Evolutionary conservation across 352 stramenopile species (phyloP).

Genomic region (Plasmopara viticola): DNA sequence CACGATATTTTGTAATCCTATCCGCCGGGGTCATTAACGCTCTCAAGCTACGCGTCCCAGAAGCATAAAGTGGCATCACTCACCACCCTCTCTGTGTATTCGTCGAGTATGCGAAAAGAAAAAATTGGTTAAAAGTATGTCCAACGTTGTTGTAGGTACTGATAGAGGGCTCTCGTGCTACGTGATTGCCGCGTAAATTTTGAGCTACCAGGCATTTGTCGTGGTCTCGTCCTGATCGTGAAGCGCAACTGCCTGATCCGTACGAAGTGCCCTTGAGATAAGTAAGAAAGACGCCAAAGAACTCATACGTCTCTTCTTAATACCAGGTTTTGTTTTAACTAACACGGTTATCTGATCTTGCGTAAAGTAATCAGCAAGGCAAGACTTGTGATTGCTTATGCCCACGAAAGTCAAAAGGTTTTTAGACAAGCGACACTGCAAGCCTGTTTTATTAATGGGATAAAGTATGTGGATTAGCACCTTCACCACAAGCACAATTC

Average conservation of each 20-base stretch:
- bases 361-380: too few relatives aligned
- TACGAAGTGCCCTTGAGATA: too few relatives aligned
- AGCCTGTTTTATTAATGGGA: too few relatives aligned
- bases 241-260: conserved; percentile 55
- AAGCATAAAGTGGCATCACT: conserved; percentile 12
- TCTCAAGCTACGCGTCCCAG: conserved; percentile 4
- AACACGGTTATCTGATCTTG: too few relatives aligned
- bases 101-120: conserved; percentile 46
- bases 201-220: conserved; percentile 73
- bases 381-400: too few relatives aligned
- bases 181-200: conserved; percentile 66
- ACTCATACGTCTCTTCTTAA: too few relatives aligned
- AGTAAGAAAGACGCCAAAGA: too few relatives aligned
- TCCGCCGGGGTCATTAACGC: conserved; percentile 6
- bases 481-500: too few relatives aligned
- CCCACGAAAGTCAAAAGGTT: too few relatives aligned
- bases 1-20: conserved; percentile 73
- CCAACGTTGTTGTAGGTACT: conserved; percentile 30
- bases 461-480: too few relatives aligned
- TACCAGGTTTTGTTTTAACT: too few relatives aligned
- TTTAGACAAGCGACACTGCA: too few relatives aligned
- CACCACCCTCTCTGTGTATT: conserved; percentile 49
- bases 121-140: conserved; percentile 47
- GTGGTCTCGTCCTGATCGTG: conserved; percentile 73
- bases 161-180: conserved; percentile 47